Evolutionary conservation across 78 protist genomes (phyloP).

Genomic region (Protostelium mycophagum): DNA sequence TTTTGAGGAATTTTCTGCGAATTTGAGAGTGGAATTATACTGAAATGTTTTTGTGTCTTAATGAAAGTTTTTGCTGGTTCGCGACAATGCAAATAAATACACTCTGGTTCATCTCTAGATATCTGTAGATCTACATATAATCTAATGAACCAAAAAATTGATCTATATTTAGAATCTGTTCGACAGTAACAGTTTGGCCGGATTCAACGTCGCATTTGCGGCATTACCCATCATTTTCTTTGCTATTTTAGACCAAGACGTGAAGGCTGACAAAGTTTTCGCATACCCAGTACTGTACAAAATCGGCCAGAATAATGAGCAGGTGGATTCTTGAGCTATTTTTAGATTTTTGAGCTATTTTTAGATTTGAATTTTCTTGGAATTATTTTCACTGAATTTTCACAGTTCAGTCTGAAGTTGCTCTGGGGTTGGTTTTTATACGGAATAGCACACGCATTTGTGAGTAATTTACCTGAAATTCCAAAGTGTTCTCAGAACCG

Average conservation of each 20-base stretch:
- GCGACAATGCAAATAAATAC: no score
- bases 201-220: conserved; percentile 1
- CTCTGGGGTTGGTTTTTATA: background rate
- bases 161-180: conserved; percentile 8
- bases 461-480: background rate
- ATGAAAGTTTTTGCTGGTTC: no score
- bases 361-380: no score
- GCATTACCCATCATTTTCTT: background rate
- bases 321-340: background rate
- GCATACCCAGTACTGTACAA: background rate
- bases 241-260: conserved; percentile 6
- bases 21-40: no score
- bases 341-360: no score
- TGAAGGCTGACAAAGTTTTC: background rate
- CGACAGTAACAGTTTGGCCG: conserved; percentile 11
- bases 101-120: no score
- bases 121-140: no score
- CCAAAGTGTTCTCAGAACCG: no score
- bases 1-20: no score
- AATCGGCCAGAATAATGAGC: background rate
- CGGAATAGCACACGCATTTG: background rate
- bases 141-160: no score
- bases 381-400: background rate
- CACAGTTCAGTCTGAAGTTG: background rate
- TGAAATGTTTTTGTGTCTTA: background rate